Evolutionary conservation across 441 rosid genomes (phyloP), one percentile per base, ranked within the genome.

Genomic region (Macaranga tanarius): DNA sequence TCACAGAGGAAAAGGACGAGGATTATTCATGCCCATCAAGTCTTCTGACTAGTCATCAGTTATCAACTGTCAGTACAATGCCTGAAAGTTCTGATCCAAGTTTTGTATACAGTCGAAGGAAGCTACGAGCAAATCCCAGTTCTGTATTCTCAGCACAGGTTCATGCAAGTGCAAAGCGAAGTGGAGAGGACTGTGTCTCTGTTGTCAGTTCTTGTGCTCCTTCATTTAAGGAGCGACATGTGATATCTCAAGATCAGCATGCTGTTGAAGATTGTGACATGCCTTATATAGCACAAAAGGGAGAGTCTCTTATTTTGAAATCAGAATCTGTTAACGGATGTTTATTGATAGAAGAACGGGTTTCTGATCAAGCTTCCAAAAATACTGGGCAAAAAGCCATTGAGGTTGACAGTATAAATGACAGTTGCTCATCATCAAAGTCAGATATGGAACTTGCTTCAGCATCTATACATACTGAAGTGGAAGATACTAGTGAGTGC

Each of bases 361-460:
- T 67, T 60, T 78, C 85, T 38, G 63, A 77, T 73, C 79, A 73
- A 70, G 78, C 71, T 69, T 77, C 75, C 40, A 77, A 72, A 72
- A 70, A 31, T 55, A 57, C 67, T 72, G 67, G 56, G 76, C 85
- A 71, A 54, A 88, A 76, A 74, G 57, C 69, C 44, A 76, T 76
- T 72, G 86, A 84, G 55, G 79, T 81, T 74, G 91, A 85, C 77
- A 85, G 93, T 83, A 76, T 82, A 78, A 84, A 88, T 84, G 91
- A 83, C 75, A 83, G 89, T 71, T 90, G 87, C 75, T 88, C 94
- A 17, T 89, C 90, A 65, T 83, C 88, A 31, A 88, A 81, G 75
- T 87, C 94, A 44, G 88, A 79, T 71, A 64, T 82, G 72, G 92
- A 82, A 73, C 82, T 81, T 80, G 77, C 76, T 78, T 86, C 82